Evolutionary conservation across 768 basidiomycete genomes (phyloP), one percentile per base, ranked within the genome.

Genomic region (Calocera viscosa): DNA sequence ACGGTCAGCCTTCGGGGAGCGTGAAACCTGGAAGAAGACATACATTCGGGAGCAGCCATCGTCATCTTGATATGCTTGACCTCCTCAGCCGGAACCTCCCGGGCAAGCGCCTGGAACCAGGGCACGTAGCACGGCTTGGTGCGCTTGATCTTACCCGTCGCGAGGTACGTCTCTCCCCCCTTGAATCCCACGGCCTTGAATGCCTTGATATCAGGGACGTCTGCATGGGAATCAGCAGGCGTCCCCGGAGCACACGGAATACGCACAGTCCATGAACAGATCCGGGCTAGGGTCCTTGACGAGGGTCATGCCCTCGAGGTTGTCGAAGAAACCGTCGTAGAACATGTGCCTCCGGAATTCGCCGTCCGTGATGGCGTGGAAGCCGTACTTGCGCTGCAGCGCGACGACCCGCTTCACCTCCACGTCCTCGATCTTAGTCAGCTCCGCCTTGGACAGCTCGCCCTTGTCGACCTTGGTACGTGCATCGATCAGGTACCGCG

Each of bases 361-460:
- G 24, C 53, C 53, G 22, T 60, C 53, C 2, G 53, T 60, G 30
- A 60, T 60, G 30, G 53, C 53, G 14, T 60, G 11, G 53, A 60
- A 60, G 68, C 95, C 93, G 74, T 97, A 95, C 69, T 84, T 95
- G 72, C 92, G 93, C 72, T 99, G 98, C 87, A 99, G 98, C 85
- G 86, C 89, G 79, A 96, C 96, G 80, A 78, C 97, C 74, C 91
- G 96, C 26, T 2, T 5, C 5, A 60, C 30, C 53, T 60, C 53
- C 26, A 2, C 53, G 26, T 60, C 53, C 30, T 60, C 71, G 90
- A 94, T 77, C 95, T 95, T 67, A 91, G 94, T 75, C 95, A 96
- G 66, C 98, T 98, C 83, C 94, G 94, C 69, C 81, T 91, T 53
- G 84, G 84, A 60, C 96, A 99, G 79, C 83, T 99, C 77, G 53